Conservation (phyloP, 192 early-diverging fungal genomes). For the Chytriomyces sp. region DNA sequence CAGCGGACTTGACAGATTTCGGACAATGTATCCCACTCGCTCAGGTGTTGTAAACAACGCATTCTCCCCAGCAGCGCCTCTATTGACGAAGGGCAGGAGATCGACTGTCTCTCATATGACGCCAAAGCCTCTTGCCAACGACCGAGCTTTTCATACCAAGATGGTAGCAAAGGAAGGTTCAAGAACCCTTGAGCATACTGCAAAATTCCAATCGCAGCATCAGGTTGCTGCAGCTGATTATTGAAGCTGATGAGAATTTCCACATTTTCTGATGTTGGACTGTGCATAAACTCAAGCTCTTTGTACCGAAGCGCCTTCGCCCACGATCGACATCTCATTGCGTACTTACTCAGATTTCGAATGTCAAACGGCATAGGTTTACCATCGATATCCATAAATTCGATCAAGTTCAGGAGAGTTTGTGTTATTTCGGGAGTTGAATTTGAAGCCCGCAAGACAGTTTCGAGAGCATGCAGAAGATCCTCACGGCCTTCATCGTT, state of each 20-base stretch:
- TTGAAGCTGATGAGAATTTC: slow-evolving; percentile 85
- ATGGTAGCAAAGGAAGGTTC: slow-evolving; percentile 65
- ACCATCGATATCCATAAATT: slow-evolving; percentile 92
- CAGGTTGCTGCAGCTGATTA: slow-evolving; percentile 81
- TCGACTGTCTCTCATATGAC: slow-evolving; percentile 70
- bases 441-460: slow-evolving; percentile 68
- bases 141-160: slow-evolving; percentile 84
- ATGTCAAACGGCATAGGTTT: slow-evolving; percentile 85
- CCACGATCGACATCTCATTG: slow-evolving; percentile 81
- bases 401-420: slow-evolving; percentile 80
- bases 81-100: slow-evolving; percentile 34
- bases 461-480: slow-evolving; percentile 70
- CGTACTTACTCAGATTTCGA: slow-evolving; percentile 75
- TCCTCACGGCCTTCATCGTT: slow-evolving; percentile 79
- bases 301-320: slow-evolving; percentile 92
- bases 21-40: slow-evolving; percentile 81
- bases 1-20: slow-evolving; percentile 74
- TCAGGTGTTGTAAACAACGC: slow-evolving; percentile 79
- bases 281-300: slow-evolving; percentile 76
- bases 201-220: slow-evolving; percentile 86
- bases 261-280: slow-evolving; percentile 51
- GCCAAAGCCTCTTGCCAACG: slow-evolving; percentile 83
- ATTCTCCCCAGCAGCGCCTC: slow-evolving; percentile 71
- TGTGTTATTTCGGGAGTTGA: slow-evolving; percentile 83
- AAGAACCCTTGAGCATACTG: slow-evolving; percentile 55